Base-by-base conservation (phyloP, 2,329 filamentous ascomycete genomes). In the Fonsecaea multimorphosa region DNA sequence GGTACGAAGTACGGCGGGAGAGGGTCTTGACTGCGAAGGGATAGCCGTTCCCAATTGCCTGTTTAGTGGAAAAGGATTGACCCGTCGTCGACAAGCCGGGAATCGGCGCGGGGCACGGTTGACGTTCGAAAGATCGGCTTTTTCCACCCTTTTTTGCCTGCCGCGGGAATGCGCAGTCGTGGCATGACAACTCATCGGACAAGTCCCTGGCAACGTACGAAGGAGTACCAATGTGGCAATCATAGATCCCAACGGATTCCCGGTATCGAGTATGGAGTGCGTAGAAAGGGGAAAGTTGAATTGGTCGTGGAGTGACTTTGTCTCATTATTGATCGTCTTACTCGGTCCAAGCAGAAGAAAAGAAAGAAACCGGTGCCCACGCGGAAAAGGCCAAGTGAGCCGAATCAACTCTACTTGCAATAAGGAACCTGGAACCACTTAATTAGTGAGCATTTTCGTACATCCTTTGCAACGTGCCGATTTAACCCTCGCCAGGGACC, bases 1-100 rank as follows among this genome's bases (percentile, higher is more conserved):
- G 44, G 38, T 58, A 58, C 56, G 38, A 49, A 53, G 58, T 38
- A 40, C 31, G 58, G 44, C n/a, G 12, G 27, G 12, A 53, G 46
- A 36, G 34, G 32, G 24, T 49, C 24, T 29, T 14, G 40, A 29
- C 56, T 32, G 24, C 38, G 36, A 58, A 29, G 38, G 38, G 56
- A 31, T 46, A 44, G 56, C 56, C 56, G 56, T 58, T 44, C 34
- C 34, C 14, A 27, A 22, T 34, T 61, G 49, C 58, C 58, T 34
- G 12, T 55, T 61, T 44, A 16, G 58, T 29, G 51, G 5, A 54
- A 54, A 54, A 54, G 29, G n/a, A 16, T 16, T 52, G 52, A 29
- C 32, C 40, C 56, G 44, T 46, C 19, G 38, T 14, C 22, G 44
- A 24, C 44, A 52, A 58, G 44, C 34, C 44, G 58, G 31, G 19